Conservation (phyloP, 352 stramenopile genomes). For the Pythium catenulatum region DNA sequence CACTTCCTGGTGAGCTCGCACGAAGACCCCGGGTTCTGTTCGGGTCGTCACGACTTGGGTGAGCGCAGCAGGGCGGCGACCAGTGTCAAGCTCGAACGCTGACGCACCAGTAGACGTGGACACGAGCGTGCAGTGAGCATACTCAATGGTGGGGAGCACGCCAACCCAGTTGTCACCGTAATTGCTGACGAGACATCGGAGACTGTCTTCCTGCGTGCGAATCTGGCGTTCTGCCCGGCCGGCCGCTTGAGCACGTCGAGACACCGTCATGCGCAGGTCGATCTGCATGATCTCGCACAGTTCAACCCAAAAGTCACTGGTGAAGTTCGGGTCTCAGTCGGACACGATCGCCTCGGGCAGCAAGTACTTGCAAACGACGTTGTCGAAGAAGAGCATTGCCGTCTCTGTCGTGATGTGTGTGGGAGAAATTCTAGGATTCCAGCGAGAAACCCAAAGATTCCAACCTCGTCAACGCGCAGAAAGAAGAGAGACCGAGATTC, state of each 20-base stretch:
- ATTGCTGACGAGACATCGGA: conserved; percentile 29
- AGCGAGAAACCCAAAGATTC: too few species aligned
- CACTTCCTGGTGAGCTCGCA: not conserved
- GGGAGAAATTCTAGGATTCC: too few species aligned
- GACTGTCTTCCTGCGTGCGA: conserved; percentile 32
- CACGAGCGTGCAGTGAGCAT: conserved; percentile 24
- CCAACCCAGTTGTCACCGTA: conserved; percentile 32
- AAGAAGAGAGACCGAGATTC: too few species aligned
- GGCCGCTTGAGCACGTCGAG: conserved; percentile 35
- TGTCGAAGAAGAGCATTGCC: conserved; percentile 50
- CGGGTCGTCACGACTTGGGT: not conserved
- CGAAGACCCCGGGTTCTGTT: not conserved
- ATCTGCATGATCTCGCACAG: conserved; percentile 26
- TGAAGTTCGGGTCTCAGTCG: conserved; percentile 39
- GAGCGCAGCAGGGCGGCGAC: not conserved
- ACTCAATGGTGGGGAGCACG: conserved; percentile 26
- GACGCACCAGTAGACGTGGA: conserved; percentile 3
- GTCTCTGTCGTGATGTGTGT: too few species aligned
- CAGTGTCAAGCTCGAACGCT: conserved; percentile 51
- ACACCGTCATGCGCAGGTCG: conserved; percentile 24
- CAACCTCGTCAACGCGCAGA: too few species aligned
- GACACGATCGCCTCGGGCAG: conserved; percentile 28
- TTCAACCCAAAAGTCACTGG: conserved; percentile 32
- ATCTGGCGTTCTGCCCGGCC: conserved; percentile 12
- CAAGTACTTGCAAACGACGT: conserved; percentile 45